phyloP scores from a whole-genome alignment of 2,329 filamentous ascomycete genomes.

The Colletotrichum shisoi region DNA sequence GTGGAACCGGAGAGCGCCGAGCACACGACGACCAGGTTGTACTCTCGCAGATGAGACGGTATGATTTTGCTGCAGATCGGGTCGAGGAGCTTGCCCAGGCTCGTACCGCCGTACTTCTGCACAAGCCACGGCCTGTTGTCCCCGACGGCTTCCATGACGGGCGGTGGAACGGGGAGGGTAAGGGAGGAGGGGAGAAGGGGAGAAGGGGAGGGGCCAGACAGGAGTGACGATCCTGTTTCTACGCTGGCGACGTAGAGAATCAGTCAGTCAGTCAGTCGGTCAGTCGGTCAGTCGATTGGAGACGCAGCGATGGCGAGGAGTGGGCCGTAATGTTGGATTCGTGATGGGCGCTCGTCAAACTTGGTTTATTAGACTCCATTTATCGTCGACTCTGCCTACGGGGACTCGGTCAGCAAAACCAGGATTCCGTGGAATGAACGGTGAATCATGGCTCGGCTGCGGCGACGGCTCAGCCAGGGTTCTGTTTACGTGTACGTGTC shows the following conservation, averaged over 20 bases:
- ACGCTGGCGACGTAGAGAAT: background rate
- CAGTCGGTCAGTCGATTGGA: background rate
- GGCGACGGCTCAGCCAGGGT: background rate
- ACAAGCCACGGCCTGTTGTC: slow-evolving; percentile 74
- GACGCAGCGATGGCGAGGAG: background rate
- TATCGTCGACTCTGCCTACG: slow-evolving; percentile 3
- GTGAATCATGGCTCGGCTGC: slow-evolving; percentile 2
- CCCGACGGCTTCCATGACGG: slow-evolving; percentile 43
- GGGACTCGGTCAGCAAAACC: background rate
- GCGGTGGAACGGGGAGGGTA: background rate
- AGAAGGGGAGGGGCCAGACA: background rate
- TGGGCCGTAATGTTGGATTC: slow-evolving; percentile 3
- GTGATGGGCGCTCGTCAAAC: slow-evolving; percentile 5
- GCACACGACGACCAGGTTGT: slow-evolving; percentile 89
- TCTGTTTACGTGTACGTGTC: background rate
- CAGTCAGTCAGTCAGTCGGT: no score
- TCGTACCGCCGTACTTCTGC: slow-evolving; percentile 95
- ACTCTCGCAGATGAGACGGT: slow-evolving; percentile 50
- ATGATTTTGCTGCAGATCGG: slow-evolving; percentile 56
- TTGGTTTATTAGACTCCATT: slow-evolving; percentile 13
- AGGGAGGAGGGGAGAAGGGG: background rate
- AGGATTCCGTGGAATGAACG: background rate
- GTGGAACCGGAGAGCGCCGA: slow-evolving; percentile 93
- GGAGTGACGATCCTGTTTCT: background rate
- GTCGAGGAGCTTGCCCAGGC: slow-evolving; percentile 88